Percentiles rank a stretch among this genome's conserved stretches.
Evolutionary conservation across 257 asterid species (phyloP).

Genomic region (Gardenia jasminoides): DNA sequence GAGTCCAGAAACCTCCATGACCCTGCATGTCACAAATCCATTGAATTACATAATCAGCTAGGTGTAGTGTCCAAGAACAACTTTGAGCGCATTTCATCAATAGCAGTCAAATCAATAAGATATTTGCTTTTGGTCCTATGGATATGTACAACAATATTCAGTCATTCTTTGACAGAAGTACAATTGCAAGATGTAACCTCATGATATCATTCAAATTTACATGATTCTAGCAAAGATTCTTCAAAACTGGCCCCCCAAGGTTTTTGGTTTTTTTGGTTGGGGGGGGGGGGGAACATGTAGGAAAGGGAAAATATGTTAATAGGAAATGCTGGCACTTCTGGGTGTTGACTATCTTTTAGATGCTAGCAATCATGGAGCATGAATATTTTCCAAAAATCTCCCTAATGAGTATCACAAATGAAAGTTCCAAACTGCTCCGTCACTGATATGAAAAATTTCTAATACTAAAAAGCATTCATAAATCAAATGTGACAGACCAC

Average conservation of each 20-base stretch:
- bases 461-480: background rate
- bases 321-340: background rate
- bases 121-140: background rate
- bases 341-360: background rate
- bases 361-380: background rate
- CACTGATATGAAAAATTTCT: background rate
- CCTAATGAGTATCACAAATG: background rate
- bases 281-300: too few relatives aligned
- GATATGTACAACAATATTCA: background rate
- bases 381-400: background rate
- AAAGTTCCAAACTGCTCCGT: too few relatives aligned
- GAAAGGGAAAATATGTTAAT: background rate
- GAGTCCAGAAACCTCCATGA: slow-evolving; percentile 80
- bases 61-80: background rate
- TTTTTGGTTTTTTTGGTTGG: too few relatives aligned
- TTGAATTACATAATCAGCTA: slow-evolving; percentile 1
- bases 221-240: background rate
- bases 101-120: background rate
- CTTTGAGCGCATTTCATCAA: background rate
- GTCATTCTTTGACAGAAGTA: background rate
- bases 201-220: background rate
- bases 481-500: background rate
- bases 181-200: background rate
- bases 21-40: slow-evolving; percentile 46
- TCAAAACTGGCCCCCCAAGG: background rate